Percentiles rank a stretch among this genome's conserved stretches.
Evolutionary conservation across 305 asterid species (phyloP).

Genomic region (Galium porrigens): DNA sequence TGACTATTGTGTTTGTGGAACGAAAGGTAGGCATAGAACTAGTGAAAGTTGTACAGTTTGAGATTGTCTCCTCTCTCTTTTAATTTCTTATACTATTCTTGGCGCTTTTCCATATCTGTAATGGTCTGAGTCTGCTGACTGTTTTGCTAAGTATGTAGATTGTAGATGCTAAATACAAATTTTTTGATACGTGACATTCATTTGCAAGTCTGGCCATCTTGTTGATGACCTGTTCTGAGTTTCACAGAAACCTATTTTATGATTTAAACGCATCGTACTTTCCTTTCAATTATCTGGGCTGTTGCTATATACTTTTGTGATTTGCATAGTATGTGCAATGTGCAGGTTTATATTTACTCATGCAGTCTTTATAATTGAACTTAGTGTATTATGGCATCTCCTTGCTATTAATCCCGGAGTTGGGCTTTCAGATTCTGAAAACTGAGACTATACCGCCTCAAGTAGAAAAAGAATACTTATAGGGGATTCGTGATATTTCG

Average conservation of each 20-base stretch:
- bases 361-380: not conserved
- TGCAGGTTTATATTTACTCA: not conserved
- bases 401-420: not conserved
- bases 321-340: not conserved
- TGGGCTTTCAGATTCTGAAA: not conserved
- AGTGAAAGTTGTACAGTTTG: conserved; percentile 7
- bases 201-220: conserved; percentile 6
- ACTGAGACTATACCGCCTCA: not conserved
- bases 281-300: not conserved
- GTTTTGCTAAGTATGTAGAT: not conserved
- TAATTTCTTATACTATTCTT: not conserved
- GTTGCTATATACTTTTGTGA: not conserved
- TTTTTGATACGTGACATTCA: not conserved
- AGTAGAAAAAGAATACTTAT: not conserved
- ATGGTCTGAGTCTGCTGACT: not conserved
- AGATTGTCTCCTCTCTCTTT: not conserved
- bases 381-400: not conserved
- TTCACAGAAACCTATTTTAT: not conserved
- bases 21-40: conserved; percentile 47
- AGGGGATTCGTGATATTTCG: not conserved
- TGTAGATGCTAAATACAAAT: not conserved
- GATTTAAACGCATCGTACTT: not conserved
- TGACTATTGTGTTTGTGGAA: conserved; percentile 89
- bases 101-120: not conserved
- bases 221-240: not conserved